Evolutionary conservation across 805 yeast species (phyloP).

Genomic region (Ogataea polymorpha): DNA sequence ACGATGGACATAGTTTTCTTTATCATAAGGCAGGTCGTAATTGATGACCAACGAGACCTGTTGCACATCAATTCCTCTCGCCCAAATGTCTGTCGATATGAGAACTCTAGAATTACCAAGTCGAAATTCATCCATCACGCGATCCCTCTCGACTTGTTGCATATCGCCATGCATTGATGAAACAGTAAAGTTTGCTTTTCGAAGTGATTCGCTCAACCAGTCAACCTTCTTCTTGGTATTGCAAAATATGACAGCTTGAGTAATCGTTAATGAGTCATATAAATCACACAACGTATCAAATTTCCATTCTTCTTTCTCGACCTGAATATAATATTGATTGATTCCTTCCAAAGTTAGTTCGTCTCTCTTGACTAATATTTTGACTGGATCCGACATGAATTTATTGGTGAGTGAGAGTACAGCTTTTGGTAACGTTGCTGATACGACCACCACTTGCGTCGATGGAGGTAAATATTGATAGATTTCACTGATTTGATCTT

Average conservation of each 20-base stretch:
- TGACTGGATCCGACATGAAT: slow-evolving; percentile 93
- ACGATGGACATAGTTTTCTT: slow-evolving; percentile 94
- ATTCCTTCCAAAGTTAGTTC: slow-evolving; percentile 95
- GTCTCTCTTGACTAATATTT: slow-evolving; percentile 91
- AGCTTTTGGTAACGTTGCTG: slow-evolving; percentile 93
- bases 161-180: slow-evolving; percentile 95
- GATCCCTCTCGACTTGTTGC: slow-evolving; percentile 90
- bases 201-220: slow-evolving; percentile 72
- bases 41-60: slow-evolving; percentile 94
- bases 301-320: slow-evolving; percentile 91
- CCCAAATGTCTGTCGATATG: slow-evolving; percentile 93
- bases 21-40: slow-evolving; percentile 86
- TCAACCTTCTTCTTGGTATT: slow-evolving; percentile 94
- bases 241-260: slow-evolving; percentile 97
- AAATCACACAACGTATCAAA: slow-evolving; percentile 92
- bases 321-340: slow-evolving; percentile 86
- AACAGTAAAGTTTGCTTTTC: slow-evolving; percentile 81
- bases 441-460: slow-evolving; percentile 90
- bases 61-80: slow-evolving; percentile 97
- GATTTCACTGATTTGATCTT: slow-evolving; percentile 92
- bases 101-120: slow-evolving; percentile 90
- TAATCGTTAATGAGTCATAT: slow-evolving; percentile 91
- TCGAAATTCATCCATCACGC: slow-evolving; percentile 93
- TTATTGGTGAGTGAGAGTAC: slow-evolving; percentile 87
- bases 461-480: slow-evolving; percentile 83